Conservation (phyloP, 2,329 filamentous ascomycete species). For the Blumeriella jaapii region DNA sequence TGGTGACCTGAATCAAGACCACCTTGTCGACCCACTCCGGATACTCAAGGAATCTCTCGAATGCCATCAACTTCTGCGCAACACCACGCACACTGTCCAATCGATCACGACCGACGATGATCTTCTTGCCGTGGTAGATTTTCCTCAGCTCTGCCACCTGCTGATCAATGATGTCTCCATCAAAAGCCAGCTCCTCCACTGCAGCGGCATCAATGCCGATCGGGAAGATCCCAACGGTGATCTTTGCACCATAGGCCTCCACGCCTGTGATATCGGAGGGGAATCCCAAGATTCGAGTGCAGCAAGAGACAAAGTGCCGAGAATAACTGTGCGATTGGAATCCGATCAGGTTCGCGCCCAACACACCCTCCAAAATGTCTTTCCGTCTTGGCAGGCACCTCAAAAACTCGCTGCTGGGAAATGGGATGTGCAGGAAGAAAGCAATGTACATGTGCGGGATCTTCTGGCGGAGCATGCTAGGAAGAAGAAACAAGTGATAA, state of each 20-base stretch:
- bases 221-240: conserved; percentile 86
- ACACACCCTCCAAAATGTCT: conserved; percentile 77
- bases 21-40: conserved; percentile 89
- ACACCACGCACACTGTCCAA: conserved; percentile 87
- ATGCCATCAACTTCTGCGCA: conserved; percentile 90
- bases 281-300: conserved; percentile 82
- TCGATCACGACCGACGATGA: conserved; percentile 91
- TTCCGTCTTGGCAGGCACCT: conserved; percentile 80
- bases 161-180: conserved; percentile 55
- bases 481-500: conserved; percentile 84
- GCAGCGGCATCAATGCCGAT: conserved; percentile 86
- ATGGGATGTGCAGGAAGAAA: conserved; percentile 89
- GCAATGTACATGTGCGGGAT: conserved; percentile 85
- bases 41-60: conserved; percentile 85
- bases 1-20: conserved; percentile 90
- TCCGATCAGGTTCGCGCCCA: conserved; percentile 85
- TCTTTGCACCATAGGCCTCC: conserved; percentile 77
- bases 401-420: conserved; percentile 92
- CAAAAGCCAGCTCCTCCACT: conserved; percentile 66
- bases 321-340: conserved; percentile 96
- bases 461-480: conserved; percentile 76
- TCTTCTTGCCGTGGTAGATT: conserved; percentile 79
- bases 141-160: conserved; percentile 61
- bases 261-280: conserved; percentile 76
- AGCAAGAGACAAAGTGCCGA: conserved; percentile 88